Evolutionary conservation across 2,329 filamentous ascomycete species (phyloP), one percentile per base, ranked within the genome.

Genomic region (Beauveria pseudobassiana): DNA sequence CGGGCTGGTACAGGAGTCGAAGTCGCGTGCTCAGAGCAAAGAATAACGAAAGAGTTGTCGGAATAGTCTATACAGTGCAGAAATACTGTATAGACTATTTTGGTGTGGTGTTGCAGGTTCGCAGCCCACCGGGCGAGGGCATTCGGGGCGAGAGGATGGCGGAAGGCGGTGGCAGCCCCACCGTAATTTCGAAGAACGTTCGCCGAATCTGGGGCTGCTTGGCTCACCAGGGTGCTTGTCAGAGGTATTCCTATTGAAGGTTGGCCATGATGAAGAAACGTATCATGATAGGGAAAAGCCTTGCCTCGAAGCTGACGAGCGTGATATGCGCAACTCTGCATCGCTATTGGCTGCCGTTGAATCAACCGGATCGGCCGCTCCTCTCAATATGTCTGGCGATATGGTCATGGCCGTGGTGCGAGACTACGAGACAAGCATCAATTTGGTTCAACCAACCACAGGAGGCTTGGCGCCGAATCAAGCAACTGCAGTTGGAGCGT

Each of bases 1-100:
- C 50, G 51, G 50, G 20, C 20, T 48, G 43, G 10, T 34, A 20
- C 18, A 48, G 30, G 43, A 45, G 43, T 51, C 50, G 59, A 46
- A 49, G 59, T 61, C 50, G 59, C 59, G 59, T 61, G 59, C 59
- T 61, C 59, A 30, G 40, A 42, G 50, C 12, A 22, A 61, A 16
- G 51, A 24, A 61, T 61, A 49, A 54, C 59, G 59, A 61, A 61
- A 61, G 24, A 24, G 34, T n/a, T 16, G 28, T 12, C 9, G 28
- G 3, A 49, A 61, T 40, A 38, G 22, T 40, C 59, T 61, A 61
- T 61, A 61, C 59, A 61, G 59, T 61, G 51, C 43, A 42, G 30
- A 2, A 18, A 9, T 55, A 61, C 59, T 61, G 59, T 61, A 61
- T 61, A 48, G 42, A 48, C 10, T 46, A 54, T 28, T 42, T 46